Evolutionary conservation across 805 yeast species (phyloP).

Genomic region (Yarrowia hollandica): DNA sequence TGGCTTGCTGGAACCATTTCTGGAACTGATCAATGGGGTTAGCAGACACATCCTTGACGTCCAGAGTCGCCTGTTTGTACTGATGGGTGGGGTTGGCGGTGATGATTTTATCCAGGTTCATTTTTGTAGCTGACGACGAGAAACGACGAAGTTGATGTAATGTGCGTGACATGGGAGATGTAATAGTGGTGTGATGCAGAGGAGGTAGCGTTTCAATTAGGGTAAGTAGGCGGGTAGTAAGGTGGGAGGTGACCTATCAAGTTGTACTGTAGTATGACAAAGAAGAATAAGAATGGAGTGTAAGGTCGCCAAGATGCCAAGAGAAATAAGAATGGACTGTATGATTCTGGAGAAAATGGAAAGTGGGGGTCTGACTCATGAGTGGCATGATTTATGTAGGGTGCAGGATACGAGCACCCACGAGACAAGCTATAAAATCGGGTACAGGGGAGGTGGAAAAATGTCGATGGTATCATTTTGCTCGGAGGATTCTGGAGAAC

Average conservation of each 20-base stretch:
- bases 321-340: too few relatives aligned
- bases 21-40: slow-evolving; percentile 79
- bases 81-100: slow-evolving; percentile 90
- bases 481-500: too few relatives aligned
- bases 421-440: too few relatives aligned
- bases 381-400: background rate
- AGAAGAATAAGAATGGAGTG: too few relatives aligned
- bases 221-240: background rate
- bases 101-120: slow-evolving; percentile 24
- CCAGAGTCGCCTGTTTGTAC: slow-evolving; percentile 66
- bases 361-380: background rate
- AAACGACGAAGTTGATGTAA: background rate
- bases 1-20: slow-evolving; percentile 81
- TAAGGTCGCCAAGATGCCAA: too few relatives aligned
- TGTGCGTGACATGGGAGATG: background rate
- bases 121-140: background rate
- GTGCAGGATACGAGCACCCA: background rate
- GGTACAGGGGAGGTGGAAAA: too few relatives aligned
- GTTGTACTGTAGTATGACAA: too few relatives aligned
- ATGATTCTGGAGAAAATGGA: too few relatives aligned
- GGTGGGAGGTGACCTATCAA: too few relatives aligned
- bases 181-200: background rate
- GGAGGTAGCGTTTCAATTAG: too few relatives aligned
- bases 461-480: too few relatives aligned
- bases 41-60: slow-evolving; percentile 51